Conservation (phyloP, 768 basidiomycete genomes). For the Mycena maculata region DNA sequence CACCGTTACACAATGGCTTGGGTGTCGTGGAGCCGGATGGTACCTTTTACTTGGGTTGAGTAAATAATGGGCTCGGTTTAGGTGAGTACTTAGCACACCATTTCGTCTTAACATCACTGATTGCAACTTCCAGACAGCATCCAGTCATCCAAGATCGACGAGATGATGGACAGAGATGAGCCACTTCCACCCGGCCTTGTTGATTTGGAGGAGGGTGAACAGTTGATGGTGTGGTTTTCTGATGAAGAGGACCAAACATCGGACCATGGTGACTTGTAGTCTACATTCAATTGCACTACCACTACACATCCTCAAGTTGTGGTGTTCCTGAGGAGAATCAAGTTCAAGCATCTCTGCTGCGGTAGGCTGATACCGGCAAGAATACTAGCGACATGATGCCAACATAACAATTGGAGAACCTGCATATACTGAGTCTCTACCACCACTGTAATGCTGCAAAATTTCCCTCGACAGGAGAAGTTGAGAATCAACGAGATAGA, state of each 20-base stretch:
- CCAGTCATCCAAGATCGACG: not conserved
- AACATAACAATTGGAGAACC: no score
- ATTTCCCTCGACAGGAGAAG: no score
- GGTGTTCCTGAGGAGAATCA: no score
- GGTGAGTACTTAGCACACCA: not conserved
- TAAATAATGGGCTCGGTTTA: not conserved
- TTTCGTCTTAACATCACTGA: not conserved
- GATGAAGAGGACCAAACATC: slow-evolving; percentile 2
- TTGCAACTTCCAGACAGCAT: not conserved
- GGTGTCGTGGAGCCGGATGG: not conserved
- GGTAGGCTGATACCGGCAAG: no score
- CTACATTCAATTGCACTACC: no score
- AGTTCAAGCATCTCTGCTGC: no score
- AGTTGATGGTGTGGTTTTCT: not conserved
- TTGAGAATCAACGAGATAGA: no score
- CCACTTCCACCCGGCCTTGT: not conserved
- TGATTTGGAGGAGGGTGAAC: not conserved
- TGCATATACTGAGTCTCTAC: no score
- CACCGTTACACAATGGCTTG: not conserved
- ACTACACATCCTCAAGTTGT: no score
- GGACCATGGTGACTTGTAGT: no score
- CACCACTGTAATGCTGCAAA: no score
- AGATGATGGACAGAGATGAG: not conserved
- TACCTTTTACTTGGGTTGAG: not conserved
- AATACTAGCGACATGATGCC: no score